Base-by-base conservation (phyloP, 345 rosid genomes). In the Melaleuca alternifolia region DNA sequence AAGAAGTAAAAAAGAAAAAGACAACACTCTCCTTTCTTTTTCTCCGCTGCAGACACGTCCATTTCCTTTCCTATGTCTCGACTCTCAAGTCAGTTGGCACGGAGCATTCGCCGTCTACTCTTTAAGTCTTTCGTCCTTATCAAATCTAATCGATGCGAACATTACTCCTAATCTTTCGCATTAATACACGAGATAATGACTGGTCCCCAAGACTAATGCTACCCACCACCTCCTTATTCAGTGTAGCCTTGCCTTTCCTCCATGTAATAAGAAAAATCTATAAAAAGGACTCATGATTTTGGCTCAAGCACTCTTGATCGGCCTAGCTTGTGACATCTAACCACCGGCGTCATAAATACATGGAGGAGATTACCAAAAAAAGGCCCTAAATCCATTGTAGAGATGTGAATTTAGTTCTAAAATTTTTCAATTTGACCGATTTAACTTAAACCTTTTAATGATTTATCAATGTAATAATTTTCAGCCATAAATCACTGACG, bases 401-500 rank as follows among this genome's bases (percentile, higher is more conserved):
- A 0, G 16, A 62, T 62, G 30, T 9, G 1, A 62, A 30, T 30
- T 62, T 2, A 30, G 16, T 30, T 0, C 3, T 30, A 30, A 62
- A 2, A 3, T 1, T 15, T 62, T 59, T 59, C 6, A 59, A n/a
- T 13, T 59, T 59, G 5, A 1, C 2, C 2, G n/a, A 59, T 59
- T 59, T 7, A 62, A 7, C 1, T 0, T 30, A 28, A 62, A 6
- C 0, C 18, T 30, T 62, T 62, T 62, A 3, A 15, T 0, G 23
- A 30, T 62, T 62, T 62, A 5, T 0, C 18, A 15, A 3, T 15
- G 1, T 0, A 7, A 1, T 30, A 21, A 4, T 62, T 62, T 62
- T 0, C 0, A 21, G 0, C 3, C 2, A 8, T 15, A 15, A 62
- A 62, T 1, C 0, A 5, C 1, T 30, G 24, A 65, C 0, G 0